phyloP scores from a whole-genome alignment of 164 flowering plant species.

The Dillenia suffruticosa region DNA sequence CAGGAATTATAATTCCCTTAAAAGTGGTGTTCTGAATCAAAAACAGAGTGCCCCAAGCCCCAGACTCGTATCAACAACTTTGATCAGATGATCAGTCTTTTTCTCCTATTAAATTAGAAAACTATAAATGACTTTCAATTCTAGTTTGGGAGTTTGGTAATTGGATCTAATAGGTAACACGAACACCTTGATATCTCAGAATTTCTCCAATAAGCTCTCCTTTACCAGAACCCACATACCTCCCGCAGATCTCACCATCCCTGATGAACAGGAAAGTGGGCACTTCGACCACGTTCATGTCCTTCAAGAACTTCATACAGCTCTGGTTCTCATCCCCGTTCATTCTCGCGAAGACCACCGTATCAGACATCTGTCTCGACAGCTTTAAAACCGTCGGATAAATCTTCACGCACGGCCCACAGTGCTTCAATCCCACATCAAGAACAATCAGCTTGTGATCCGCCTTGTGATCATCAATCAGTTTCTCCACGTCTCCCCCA shows the following conservation, averaged over 20 bases:
- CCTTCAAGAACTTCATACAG: conserved; percentile 81
- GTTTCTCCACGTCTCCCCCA: conserved; percentile 63
- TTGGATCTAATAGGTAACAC: conserved; percentile 50
- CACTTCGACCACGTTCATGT: conserved; percentile 83
- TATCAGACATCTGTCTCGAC: conserved; percentile 73
- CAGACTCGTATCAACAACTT: too few species aligned
- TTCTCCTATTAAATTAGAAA: too few species aligned
- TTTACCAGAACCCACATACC: conserved; percentile 94
- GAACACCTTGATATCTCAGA: conserved; percentile 91
- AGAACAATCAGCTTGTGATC: conserved; percentile 73
- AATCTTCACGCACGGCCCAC: conserved; percentile 98
- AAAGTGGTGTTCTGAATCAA: too few species aligned
- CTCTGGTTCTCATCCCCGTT: conserved; percentile 97
- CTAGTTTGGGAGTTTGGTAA: too few species aligned
- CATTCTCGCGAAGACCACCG: conserved; percentile 88
- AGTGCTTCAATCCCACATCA: conserved; percentile 90
- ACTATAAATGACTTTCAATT: too few species aligned
- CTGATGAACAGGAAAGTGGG: conserved; percentile 92
- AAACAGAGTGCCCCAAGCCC: too few species aligned
- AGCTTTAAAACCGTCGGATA: conserved; percentile 89
- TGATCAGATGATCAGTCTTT: too few species aligned
- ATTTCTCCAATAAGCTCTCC: conserved; percentile 96
- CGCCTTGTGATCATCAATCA: conserved; percentile 49
- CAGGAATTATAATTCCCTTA: too few species aligned
- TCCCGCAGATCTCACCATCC: conserved; percentile 73